phyloP scores from a whole-genome alignment of 2,329 filamentous ascomycete species.

The Aspergillus eucalypticola region DNA sequence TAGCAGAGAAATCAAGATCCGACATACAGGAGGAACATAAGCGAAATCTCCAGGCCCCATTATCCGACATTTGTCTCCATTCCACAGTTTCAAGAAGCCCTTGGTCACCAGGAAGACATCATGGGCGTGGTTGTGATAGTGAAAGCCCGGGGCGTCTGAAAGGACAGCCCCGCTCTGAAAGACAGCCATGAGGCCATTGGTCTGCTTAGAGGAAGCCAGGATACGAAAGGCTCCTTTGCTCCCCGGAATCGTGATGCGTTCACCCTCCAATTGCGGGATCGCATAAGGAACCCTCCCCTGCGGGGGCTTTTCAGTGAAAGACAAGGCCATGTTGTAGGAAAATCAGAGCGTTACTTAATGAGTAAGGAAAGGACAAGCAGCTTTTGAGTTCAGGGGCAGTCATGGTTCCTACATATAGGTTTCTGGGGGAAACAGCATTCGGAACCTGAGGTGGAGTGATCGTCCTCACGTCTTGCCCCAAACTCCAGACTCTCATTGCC shows the following conservation, averaged over 20 bases:
- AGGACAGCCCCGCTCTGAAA: slow-evolving; percentile 52
- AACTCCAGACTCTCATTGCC: background rate
- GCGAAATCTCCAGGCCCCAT: slow-evolving; percentile 60
- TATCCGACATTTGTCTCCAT: slow-evolving; percentile 57
- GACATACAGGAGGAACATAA: slow-evolving; percentile 56
- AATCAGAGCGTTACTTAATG: background rate
- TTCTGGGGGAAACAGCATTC: background rate
- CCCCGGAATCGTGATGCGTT: slow-evolving; percentile 54
- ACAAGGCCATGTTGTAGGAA: slow-evolving; percentile 25
- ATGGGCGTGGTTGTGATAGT: slow-evolving; percentile 59
- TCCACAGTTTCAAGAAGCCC: slow-evolving; percentile 59
- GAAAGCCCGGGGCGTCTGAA: slow-evolving; percentile 50
- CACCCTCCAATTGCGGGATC: slow-evolving; percentile 53
- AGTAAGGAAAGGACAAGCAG: background rate
- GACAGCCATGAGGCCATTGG: slow-evolving; percentile 53
- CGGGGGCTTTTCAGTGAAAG: slow-evolving; percentile 38
- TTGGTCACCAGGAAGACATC: slow-evolving; percentile 60
- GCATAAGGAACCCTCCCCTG: slow-evolving; percentile 45
- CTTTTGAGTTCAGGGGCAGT: background rate
- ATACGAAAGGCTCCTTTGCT: slow-evolving; percentile 56
- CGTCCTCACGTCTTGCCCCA: background rate
- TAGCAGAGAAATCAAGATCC: background rate
- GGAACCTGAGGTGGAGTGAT: background rate
- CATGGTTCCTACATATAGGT: background rate
- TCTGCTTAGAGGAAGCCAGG: slow-evolving; percentile 55